Conservation (phyloP, 495 filamentous ascomycete genomes). For the Podospora appendiculata region DNA sequence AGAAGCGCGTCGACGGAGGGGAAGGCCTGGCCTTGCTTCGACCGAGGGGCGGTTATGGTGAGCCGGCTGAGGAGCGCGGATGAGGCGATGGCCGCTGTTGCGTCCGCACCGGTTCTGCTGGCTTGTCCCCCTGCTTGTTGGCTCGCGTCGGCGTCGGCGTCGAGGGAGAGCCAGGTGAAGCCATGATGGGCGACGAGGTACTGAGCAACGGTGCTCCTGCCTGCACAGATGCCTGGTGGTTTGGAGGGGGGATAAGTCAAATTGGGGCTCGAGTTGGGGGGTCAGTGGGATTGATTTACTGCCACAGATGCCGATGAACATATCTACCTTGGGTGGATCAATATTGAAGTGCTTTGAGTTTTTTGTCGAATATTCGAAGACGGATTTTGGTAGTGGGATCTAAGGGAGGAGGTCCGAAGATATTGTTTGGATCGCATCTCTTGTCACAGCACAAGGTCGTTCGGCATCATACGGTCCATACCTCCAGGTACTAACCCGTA, state of each 20-base stretch:
- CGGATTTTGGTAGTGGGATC: no score
- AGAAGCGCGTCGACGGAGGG: slow-evolving; percentile 53
- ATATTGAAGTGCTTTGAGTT: not conserved
- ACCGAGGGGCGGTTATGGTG: not conserved
- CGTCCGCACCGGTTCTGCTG: not conserved
- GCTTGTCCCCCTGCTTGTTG: slow-evolving; percentile 4
- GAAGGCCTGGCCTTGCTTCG: slow-evolving; percentile 38
- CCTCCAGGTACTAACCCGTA: no score
- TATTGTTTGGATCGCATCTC: no score
- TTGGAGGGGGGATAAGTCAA: slow-evolving; percentile 14
- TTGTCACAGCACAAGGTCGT: no score
- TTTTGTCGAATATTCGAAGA: not conserved
- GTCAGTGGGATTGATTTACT: slow-evolving; percentile 42
- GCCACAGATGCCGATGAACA: slow-evolving; percentile 93
- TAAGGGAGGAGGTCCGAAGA: no score
- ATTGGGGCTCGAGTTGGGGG: not conserved
- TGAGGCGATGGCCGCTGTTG: not conserved
- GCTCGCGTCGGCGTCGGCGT: slow-evolving; percentile 9
- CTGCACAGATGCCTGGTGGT: slow-evolving; percentile 71
- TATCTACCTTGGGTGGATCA: slow-evolving; percentile 35
- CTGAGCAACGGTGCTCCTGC: slow-evolving; percentile 76
- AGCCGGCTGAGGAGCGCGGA: not conserved
- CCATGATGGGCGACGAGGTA: slow-evolving; percentile 72
- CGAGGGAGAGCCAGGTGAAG: slow-evolving; percentile 54
- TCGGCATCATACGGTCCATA: no score